These are phyloP conservation scores for Theileria parva DNA, from an alignment of 169 alveolate genomes.

Conservation along the genomic window DNA sequence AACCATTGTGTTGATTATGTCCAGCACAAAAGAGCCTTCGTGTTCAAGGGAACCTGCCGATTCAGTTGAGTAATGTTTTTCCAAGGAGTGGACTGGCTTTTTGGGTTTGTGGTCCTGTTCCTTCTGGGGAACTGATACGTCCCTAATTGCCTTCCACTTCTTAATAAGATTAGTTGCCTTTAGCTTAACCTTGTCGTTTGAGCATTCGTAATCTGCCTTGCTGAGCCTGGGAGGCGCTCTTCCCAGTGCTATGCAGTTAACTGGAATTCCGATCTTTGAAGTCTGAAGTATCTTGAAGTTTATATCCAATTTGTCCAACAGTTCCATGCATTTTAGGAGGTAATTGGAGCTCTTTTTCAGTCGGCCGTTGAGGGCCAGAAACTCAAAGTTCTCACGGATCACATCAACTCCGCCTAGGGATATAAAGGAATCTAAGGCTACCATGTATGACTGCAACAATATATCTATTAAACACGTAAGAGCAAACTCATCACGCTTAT, in stretches of 20 bases:
- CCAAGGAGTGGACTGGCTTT: conserved; percentile 2
- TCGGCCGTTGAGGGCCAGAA: conserved; percentile 39
- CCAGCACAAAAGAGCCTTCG: conserved; percentile 62
- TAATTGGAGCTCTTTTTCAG: conserved; percentile 49
- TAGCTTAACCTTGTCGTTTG: conserved; percentile 52
- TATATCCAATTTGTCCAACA: conserved; percentile 61
- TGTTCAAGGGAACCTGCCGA: not conserved
- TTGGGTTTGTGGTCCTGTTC: conserved; percentile 4
- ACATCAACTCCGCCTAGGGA: conserved; percentile 50
- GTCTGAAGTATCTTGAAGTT: conserved; percentile 50
- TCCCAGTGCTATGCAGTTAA: conserved; percentile 62
- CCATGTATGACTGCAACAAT: conserved; percentile 60
- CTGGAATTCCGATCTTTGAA: conserved; percentile 61
- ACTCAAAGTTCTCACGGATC: conserved; percentile 29
- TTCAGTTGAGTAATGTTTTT: not conserved
- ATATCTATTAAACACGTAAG: conserved; percentile 54
- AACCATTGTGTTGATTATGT: conserved; percentile 64
- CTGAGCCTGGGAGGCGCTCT: conserved; percentile 45
- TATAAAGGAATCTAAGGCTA: conserved; percentile 53
- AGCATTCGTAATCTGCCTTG: conserved; percentile 58
- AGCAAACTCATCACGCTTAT: conserved; percentile 56
- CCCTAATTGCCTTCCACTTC: conserved; percentile 72
- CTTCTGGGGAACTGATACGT: conserved; percentile 38
- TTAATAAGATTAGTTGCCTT: conserved; percentile 67
- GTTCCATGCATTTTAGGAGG: conserved; percentile 54